Percentiles rank a stretch among this genome's conserved stretches.
Conservation (phyloP, 148 eudicot species). For the Arctostaphylos glauca region DNA sequence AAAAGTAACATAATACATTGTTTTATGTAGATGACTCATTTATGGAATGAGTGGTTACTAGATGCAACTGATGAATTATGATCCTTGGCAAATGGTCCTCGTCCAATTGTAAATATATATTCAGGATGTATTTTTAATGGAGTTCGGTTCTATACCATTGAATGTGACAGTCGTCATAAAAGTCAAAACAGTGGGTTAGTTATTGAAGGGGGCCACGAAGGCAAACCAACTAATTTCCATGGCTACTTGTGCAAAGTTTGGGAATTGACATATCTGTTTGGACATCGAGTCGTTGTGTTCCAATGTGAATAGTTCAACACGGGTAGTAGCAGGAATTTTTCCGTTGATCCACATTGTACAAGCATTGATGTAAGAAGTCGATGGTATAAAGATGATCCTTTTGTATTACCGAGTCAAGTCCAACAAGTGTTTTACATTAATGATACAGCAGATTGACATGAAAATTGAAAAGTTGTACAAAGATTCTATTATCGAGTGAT, state of each 20-base stretch:
- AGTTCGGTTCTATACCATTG: background rate
- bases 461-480: no score
- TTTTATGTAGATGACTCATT: slow-evolving; percentile 5
- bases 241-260: background rate
- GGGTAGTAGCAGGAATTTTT: no score
- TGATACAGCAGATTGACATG: background rate
- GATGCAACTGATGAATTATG: slow-evolving; percentile 1
- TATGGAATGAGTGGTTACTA: background rate
- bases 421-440: no score
- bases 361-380: background rate
- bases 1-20: no score
- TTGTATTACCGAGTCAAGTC: background rate
- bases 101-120: background rate
- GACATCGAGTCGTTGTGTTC: no score
- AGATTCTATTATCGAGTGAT: background rate
- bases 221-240: background rate
- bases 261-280: background rate
- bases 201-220: background rate
- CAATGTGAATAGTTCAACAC: no score
- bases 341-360: no score
- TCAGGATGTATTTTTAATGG: background rate
- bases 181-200: slow-evolving; percentile 4
- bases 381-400: background rate
- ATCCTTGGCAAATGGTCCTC: slow-evolving; percentile 8
- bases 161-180: background rate